Evolutionary conservation across 306 rosid genomes (phyloP).

Genomic region (Malus sylvestris): DNA sequence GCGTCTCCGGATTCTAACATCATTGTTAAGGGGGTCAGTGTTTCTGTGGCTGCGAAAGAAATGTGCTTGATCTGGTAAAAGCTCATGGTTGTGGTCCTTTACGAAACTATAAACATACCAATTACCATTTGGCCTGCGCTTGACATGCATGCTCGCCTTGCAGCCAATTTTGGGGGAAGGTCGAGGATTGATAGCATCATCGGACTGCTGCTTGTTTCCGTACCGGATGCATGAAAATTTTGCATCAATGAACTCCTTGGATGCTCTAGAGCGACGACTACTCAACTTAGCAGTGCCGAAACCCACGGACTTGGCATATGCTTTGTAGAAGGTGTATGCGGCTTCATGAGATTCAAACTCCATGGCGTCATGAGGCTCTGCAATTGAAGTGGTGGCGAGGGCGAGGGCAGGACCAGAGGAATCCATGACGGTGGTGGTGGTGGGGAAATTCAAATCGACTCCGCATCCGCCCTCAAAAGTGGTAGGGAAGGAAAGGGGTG

Average conservation of each 20-base stretch:
- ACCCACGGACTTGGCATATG: slow-evolving; percentile 23
- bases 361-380: slow-evolving; percentile 20
- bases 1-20: slow-evolving; percentile 16
- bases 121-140: slow-evolving; percentile 17
- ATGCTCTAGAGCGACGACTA: slow-evolving; percentile 25
- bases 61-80: slow-evolving; percentile 21
- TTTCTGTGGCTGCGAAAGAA: slow-evolving; percentile 23
- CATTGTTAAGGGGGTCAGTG: slow-evolving; percentile 10
- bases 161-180: slow-evolving; percentile 27
- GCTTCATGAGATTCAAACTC: slow-evolving; percentile 26
- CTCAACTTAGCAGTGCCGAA: slow-evolving; percentile 27
- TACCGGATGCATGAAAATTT: slow-evolving; percentile 25
- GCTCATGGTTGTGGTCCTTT: slow-evolving; percentile 27
- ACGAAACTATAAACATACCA: slow-evolving; percentile 18
- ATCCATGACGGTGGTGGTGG: slow-evolving; percentile 7
- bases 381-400: background rate
- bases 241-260: slow-evolving; percentile 27
- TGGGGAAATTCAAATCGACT: slow-evolving; percentile 16
- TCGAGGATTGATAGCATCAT: slow-evolving; percentile 24
- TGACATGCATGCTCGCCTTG: slow-evolving; percentile 29
- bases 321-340: slow-evolving; percentile 22
- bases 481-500: background rate
- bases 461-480: slow-evolving; percentile 5
- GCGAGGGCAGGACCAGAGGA: background rate
- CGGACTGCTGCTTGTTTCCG: slow-evolving; percentile 24